phyloP scores from a whole-genome alignment of 169 alveolate genomes.

The Plasmodium vinckei region DNA sequence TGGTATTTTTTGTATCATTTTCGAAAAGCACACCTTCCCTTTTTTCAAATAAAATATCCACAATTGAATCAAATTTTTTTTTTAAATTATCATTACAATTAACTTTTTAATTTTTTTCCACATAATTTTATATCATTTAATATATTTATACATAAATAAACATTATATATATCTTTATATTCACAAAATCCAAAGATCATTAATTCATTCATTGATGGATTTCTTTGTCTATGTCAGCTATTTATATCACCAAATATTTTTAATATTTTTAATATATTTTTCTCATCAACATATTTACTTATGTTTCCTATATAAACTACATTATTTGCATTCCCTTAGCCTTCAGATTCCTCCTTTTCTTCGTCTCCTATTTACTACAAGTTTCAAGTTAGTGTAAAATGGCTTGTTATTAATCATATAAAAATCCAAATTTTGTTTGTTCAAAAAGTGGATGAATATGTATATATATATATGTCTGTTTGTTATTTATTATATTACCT shows the following conservation, averaged over 20 bases:
- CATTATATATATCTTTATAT: slow-evolving; percentile 81
- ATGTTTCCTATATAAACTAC: slow-evolving; percentile 34
- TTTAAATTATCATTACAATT: slow-evolving; percentile 44
- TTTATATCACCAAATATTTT: slow-evolving; percentile 78
- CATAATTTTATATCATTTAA: slow-evolving; percentile 76
- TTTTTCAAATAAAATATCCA: slow-evolving; percentile 33
- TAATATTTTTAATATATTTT: slow-evolving; percentile 16
- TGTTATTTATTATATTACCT: no score
- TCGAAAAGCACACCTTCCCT: background rate
- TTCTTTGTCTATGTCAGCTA: slow-evolving; percentile 81
- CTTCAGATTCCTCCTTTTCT: slow-evolving; percentile 15
- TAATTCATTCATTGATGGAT: slow-evolving; percentile 81
- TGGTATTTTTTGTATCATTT: background rate
- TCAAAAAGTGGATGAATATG: background rate
- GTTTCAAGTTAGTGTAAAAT: slow-evolving; percentile 24
- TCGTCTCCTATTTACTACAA: slow-evolving; percentile 24
- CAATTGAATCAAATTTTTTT: slow-evolving; percentile 20
- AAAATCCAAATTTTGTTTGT: background rate
- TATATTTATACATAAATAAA: slow-evolving; percentile 75
- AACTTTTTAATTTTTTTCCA: slow-evolving; percentile 47
- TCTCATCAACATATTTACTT: slow-evolving; percentile 24
- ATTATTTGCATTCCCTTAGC: slow-evolving; percentile 7
- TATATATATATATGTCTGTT: no score
- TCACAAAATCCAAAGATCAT: slow-evolving; percentile 85
- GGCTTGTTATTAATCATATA: slow-evolving; percentile 15